phyloP scores from a whole-genome alignment of 2,329 filamentous ascomycete species.

The Rugonectria rugulosa region DNA sequence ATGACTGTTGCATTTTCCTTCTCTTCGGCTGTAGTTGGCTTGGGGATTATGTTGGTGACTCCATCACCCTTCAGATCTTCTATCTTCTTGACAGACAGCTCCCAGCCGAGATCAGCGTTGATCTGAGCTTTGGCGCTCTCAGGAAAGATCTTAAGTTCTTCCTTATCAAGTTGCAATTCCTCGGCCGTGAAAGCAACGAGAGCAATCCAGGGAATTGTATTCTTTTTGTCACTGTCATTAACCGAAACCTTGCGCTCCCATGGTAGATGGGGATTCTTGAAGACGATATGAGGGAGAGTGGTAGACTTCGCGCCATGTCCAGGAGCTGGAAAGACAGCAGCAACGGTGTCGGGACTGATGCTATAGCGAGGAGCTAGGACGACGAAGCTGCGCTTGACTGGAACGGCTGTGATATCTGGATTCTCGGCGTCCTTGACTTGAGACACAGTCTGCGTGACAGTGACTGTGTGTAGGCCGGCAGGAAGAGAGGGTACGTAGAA shows the following conservation, averaged over 20 bases:
- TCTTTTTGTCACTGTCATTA: neutral
- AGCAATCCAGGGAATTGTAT: neutral
- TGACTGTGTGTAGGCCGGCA: neutral
- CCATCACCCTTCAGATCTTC: neutral
- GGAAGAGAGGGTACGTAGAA: neutral
- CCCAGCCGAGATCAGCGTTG: neutral
- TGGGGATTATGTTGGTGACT: neutral
- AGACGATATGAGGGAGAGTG: neutral
- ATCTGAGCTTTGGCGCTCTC: too few species aligned
- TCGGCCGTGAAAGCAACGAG: neutral
- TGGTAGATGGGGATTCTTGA: neutral
- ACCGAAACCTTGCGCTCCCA: neutral
- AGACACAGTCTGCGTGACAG: neutral
- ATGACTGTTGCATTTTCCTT: neutral
- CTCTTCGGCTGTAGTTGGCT: neutral
- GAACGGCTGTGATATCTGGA: neutral
- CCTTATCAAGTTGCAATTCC: neutral
- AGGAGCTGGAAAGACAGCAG: neutral
- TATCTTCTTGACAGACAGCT: neutral
- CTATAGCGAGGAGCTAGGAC: neutral
- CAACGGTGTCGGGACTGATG: neutral
- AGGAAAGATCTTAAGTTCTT: neutral
- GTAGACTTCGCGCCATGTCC: neutral
- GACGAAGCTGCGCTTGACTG: too few species aligned
- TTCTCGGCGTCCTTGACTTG: neutral